phyloP scores from a whole-genome alignment of 441 rosid species.

The Metrosideros polymorpha region DNA sequence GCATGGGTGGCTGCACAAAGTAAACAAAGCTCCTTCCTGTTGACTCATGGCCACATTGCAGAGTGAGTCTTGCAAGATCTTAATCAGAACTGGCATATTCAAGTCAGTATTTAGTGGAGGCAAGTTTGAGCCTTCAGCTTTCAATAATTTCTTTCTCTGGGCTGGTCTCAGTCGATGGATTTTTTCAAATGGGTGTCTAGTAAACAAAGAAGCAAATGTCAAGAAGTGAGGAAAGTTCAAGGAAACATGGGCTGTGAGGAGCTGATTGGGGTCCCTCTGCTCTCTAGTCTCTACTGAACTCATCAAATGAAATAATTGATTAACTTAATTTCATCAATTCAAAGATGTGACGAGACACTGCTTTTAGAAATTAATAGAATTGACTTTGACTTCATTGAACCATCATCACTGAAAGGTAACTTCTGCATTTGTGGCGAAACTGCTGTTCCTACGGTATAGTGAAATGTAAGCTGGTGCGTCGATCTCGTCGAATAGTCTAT shows the following conservation, averaged over 20 bases:
- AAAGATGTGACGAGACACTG: neutral
- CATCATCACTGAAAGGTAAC: neutral
- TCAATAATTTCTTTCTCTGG: neutral
- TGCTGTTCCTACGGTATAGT: neutral
- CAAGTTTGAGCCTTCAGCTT: neutral
- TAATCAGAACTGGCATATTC: neutral
- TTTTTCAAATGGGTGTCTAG: neutral
- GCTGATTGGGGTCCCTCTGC: neutral
- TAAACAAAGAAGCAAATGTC: neutral
- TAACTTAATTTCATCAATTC: neutral
- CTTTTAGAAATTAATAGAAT: neutral
- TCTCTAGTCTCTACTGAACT: neutral
- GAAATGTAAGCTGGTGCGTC: neutral
- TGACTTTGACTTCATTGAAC: neutral
- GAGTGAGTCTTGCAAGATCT: neutral
- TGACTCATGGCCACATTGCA: neutral
- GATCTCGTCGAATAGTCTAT: neutral
- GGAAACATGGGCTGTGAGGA: neutral
- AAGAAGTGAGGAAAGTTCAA: neutral
- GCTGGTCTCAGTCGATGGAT: neutral
- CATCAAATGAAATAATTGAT: neutral
- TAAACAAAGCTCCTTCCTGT: neutral
- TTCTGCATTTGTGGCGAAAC: neutral
- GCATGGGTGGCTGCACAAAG: neutral
- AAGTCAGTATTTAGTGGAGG: neutral